A percentile compares a stretch with the other conserved stretches of the same genome.
Conservation (phyloP, 768 basidiomycete genomes). For the Epithele typhae region DNA sequence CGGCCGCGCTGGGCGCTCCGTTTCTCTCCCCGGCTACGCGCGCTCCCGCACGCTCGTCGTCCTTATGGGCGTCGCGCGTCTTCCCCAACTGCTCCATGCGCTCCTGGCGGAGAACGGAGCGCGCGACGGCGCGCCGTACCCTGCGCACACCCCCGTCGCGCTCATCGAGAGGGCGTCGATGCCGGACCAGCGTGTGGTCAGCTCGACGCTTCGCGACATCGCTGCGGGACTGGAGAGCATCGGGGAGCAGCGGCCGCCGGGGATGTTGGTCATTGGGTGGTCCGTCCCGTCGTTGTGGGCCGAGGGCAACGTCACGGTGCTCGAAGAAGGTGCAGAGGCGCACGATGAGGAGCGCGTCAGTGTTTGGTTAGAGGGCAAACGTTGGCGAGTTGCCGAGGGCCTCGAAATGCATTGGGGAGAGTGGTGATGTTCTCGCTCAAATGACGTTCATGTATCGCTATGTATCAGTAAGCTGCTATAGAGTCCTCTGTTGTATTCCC, state of each 20-base stretch:
- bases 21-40: slow-evolving; percentile 85
- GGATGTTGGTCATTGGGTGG: slow-evolving; percentile 97
- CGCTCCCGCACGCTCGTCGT: slow-evolving; percentile 76
- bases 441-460: too few species aligned
- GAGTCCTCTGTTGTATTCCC: too few species aligned
- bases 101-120: slow-evolving; percentile 32
- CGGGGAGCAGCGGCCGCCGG: slow-evolving; percentile 90
- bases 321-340: slow-evolving; percentile 51
- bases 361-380: slow-evolving; percentile 56
- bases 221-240: slow-evolving; percentile 63
- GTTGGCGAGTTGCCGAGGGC: slow-evolving; percentile 67
- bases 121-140: slow-evolving; percentile 60
- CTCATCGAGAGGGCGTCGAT: slow-evolving; percentile 94
- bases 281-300: slow-evolving; percentile 74
- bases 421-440: slow-evolving; percentile 1
- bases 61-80: slow-evolving; percentile 93
- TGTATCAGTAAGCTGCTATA: too few species aligned
- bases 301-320: slow-evolving; percentile 61
- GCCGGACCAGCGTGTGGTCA: slow-evolving; percentile 84
- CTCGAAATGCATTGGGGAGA: slow-evolving; percentile 41
- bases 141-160: slow-evolving; percentile 75
- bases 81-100: slow-evolving; percentile 64
- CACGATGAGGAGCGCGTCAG: slow-evolving; percentile 43
- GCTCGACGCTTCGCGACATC: slow-evolving; percentile 72
- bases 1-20: slow-evolving; percentile 77